Base-by-base conservation (phyloP, 306 rosid species). In the Astragalus glycyphyllos region DNA sequence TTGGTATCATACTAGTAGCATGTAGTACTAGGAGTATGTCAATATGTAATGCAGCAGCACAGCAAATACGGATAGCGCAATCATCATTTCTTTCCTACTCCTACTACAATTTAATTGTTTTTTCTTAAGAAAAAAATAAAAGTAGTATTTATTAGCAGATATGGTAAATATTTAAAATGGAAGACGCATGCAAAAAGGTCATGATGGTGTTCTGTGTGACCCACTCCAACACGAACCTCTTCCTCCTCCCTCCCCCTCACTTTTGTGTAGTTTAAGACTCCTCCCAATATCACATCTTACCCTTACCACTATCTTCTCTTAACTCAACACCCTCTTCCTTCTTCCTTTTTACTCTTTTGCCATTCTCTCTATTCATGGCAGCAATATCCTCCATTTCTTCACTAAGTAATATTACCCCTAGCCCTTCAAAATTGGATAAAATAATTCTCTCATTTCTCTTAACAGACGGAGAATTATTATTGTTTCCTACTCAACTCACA, bases 171-270 rank as follows among this genome's bases (percentile, higher is more conserved):
- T 80, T 73, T 31, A 78, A 78, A 86, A 81, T 20, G 63, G 86
- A 84, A 70, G 88, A 77, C 97, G 97, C 97, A 91, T 91, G 97
- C 96, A 76, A 80, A 77, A 85, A 83, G 83, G 85, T 85, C 76
- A 88, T 91, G 83, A 91, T 91, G 96, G 81, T 88, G 97, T 88
- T 66, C 86, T 86, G 81, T 81, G 76, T 67, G 71, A 51, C 81
- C 80, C 85, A 81, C 77, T 60, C 65, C 48, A 9, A 47, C 85
- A 72, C 81, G 68, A 75, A 37, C 65, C 73, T 65, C 61, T 58
- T 38, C 42, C 74, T 62, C 47, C 64, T 35, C 50, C 74, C 41
- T 35, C 81, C 78, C 84, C 81, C 88, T 74, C 73, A 81, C 88
- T 88, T 86, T 73, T 75, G 80, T 86, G 81, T 78, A 80, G 77